Percentiles rank a stretch among this genome's conserved stretches.
These are phyloP conservation scores for Plasmodium coatneyi DNA, from an alignment of 169 alveolate genomes.

Conservation along the genomic window DNA sequence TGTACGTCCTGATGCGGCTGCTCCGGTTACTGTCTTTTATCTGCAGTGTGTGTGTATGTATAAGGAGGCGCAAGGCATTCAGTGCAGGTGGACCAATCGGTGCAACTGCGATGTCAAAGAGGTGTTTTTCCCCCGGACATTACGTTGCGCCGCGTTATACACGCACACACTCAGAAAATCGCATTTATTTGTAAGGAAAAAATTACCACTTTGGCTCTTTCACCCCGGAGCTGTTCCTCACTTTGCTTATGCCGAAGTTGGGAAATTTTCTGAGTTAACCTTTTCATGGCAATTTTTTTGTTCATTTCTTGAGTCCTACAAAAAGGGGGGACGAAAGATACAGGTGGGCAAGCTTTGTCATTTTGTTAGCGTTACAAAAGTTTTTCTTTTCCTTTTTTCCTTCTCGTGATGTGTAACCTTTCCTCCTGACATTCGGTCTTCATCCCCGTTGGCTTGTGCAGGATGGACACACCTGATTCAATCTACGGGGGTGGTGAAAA, in stretches of 20 bases:
- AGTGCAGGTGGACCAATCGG: background rate
- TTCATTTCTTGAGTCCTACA: conserved; percentile 69
- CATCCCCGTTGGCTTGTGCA: conserved; percentile 44
- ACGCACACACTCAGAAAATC: background rate
- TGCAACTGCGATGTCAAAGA: background rate
- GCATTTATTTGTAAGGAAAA: background rate
- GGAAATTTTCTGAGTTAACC: conserved; percentile 15
- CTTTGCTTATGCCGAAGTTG: conserved; percentile 2
- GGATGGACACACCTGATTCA: conserved; percentile 57
- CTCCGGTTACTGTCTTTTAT: conserved; percentile 38
- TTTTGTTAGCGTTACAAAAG: background rate
- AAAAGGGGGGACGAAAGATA: background rate
- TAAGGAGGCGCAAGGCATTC: background rate
- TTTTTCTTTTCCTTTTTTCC: background rate
- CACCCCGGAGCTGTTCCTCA: conserved; percentile 9
- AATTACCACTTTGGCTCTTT: conserved; percentile 41
- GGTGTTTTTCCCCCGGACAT: background rate
- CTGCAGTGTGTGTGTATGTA: conserved; percentile 1
- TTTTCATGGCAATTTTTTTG: conserved; percentile 66
- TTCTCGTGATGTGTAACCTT: conserved; percentile 16
- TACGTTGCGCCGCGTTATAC: background rate
- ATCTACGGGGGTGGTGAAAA: background rate
- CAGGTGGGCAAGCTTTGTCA: background rate
- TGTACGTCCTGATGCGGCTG: conserved; percentile 51
- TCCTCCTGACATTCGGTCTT: conserved; percentile 58